Base-by-base conservation (phyloP, 306 rosid species). In the cucumber (Cucumis sativus) region DNA sequence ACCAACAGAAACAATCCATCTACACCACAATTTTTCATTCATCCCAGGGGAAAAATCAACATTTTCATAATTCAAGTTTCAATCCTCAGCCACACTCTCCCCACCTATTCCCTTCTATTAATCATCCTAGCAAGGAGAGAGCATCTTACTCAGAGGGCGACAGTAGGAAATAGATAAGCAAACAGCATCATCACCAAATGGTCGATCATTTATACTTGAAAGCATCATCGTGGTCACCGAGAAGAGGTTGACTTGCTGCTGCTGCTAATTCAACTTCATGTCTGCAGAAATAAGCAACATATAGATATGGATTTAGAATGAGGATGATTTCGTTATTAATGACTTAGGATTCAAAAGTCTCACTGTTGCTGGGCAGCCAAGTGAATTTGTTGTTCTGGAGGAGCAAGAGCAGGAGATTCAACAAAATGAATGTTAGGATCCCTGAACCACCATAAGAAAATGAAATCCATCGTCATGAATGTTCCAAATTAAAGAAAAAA, bases 371-470 rank as follows among this genome's bases (percentile, higher is more conserved):
- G 96, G 13, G 84, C 63, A 9, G 86, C 86, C 80, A 86, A 30
- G 81, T 91, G 93, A 47, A 91, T 67, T 9, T 84, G 87, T 33
- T 87, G 91, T 41, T 91, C 93, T 0, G 93, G 93, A 66, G 96
- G 96, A 82, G 96, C 96, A 79, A 91, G 93, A 9, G 96, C 96
- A 17, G 96, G 96, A 82, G 88, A 86, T 83, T 91, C 96, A 15
- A 87, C 93, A 52, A 91, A 91, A 83, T 91, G 93, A 77, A 91
- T 89, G 73, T 75, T 40, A 13, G 88, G 7, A 45, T 91, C 91
- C 79, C 96, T 91, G 70, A 7, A 25, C 11, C 7, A 10, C 58
- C 75, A 23, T 6, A 20, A 21, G 13, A 69, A 21, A 45, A 69
- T 7, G 20, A 69, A 4, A 35, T 69, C 56, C 8, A 20, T 68